A percentile compares a stretch with the other conserved stretches of the same genome.
Evolutionary conservation across 1,284 basidiomycete genomes (phyloP).

Genomic region (Erythrobasidium hasegawianum): DNA sequence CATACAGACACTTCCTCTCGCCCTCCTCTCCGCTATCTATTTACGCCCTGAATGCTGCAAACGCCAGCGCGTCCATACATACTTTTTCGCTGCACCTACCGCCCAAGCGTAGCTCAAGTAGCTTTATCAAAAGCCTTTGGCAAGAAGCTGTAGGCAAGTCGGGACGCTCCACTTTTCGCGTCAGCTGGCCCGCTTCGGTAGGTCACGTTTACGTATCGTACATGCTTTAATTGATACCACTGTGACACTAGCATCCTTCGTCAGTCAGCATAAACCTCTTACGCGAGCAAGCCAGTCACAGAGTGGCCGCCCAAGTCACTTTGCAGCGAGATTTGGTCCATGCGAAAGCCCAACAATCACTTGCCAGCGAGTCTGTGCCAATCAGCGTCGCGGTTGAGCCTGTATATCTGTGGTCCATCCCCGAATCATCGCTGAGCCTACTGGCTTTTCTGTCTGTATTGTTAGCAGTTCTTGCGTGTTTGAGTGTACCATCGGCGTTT

Average conservation of each 20-base stretch:
- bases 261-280: constrained; percentile 4
- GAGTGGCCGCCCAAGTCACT: background rate
- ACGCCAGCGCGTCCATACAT: background rate
- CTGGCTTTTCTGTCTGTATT: background rate
- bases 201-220: background rate
- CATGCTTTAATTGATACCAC: background rate
- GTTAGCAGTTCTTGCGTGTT: background rate
- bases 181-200: constrained; percentile 33
- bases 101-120: background rate
- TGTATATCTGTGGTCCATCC: constrained; percentile 20
- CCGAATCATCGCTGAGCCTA: constrained; percentile 3
- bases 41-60: background rate
- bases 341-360: background rate
- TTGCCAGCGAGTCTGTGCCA: background rate
- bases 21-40: background rate
- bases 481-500: background rate
- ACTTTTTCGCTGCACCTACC: background rate
- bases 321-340: background rate
- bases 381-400: constrained; percentile 8
- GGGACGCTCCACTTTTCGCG: constrained; percentile 10
- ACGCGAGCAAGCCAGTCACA: background rate
- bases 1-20: background rate
- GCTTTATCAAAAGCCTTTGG: background rate
- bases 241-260: background rate
- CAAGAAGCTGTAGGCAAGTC: background rate